Evolutionary conservation across 805 yeast genomes (phyloP).

Genomic region (Candida qinlingensis): DNA sequence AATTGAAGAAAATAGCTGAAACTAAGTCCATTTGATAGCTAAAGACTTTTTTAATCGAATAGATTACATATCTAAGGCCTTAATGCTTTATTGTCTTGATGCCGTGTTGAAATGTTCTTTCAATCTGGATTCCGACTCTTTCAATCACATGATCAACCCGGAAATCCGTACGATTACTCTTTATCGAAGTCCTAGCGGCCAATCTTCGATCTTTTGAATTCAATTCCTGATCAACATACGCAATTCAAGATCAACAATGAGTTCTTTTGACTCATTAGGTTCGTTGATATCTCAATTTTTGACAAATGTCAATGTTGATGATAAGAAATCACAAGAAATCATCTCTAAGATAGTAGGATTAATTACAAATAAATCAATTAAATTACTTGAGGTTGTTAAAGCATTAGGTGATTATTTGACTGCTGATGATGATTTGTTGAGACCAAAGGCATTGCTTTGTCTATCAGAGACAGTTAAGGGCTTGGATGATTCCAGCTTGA

Average conservation of each 20-base stretch:
- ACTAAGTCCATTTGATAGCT: too few relatives aligned
- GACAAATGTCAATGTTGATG: slow-evolving; percentile 34
- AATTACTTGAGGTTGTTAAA: slow-evolving; percentile 49
- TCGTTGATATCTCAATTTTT: slow-evolving; percentile 32
- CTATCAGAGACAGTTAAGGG: slow-evolving; percentile 33
- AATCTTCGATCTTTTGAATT: too few relatives aligned
- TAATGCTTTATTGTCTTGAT: too few relatives aligned
- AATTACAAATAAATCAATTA: slow-evolving; percentile 15
- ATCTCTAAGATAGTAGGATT: slow-evolving; percentile 26
- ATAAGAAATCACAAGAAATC: slow-evolving; percentile 24
- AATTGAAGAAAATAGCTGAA: too few relatives aligned
- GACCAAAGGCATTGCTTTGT: slow-evolving; percentile 46
- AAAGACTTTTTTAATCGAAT: too few relatives aligned
- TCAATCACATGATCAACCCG: too few relatives aligned
- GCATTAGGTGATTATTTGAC: slow-evolving; percentile 58
- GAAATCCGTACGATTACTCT: too few relatives aligned
- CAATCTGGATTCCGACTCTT: too few relatives aligned
- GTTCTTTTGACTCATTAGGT: slow-evolving; percentile 5
- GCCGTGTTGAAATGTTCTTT: too few relatives aligned
- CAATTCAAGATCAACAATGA: not conserved
- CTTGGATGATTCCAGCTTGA: slow-evolving; percentile 27
- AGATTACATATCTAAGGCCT: too few relatives aligned
- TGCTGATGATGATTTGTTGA: slow-evolving; percentile 46
- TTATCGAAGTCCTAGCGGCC: too few relatives aligned
- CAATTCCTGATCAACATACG: not conserved